Evolutionary conservation across 768 basidiomycete genomes (phyloP), one percentile per base, ranked within the genome.

Genomic region (Pseudohyphozyma bogoriensis): DNA sequence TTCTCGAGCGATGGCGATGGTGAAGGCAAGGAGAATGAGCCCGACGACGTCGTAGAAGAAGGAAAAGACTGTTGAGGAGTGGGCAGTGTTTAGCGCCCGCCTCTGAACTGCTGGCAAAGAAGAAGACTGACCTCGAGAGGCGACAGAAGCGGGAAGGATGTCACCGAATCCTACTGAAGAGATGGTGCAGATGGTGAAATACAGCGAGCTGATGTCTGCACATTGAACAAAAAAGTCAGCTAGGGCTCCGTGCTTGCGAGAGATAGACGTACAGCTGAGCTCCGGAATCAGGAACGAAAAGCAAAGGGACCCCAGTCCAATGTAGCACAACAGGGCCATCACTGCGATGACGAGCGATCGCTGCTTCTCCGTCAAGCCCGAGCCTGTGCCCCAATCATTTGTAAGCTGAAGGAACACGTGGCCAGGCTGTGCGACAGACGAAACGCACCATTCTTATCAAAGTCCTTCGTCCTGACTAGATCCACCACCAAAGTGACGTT

Each of bases 321-420:
- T 77, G 70, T 87, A 89, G 59, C 77, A 76, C 28, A 90, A 77
- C 2, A 91, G 75, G 20, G 83, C 70, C 66, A 91, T 90, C 58
- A 85, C 81, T 37, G 86, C 80, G 59, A 90, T 84, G 35, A 85
- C 81, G n/a, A 90, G 79, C 6, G 68, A 80, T 6, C 87, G 81
- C 67, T 90, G 89, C 69, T 83, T 87, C 28, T 80, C 79, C 0
- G 87, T 90, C 39, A 91, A 74, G 1, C 89, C 89, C 64, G 59
- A 56, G 7, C 66, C 65, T 31, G 32, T 20, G 4, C 28, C 16
- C 1, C 8, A 22, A 5, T 3, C 12, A 45, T 2, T 26, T 6
- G 3, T 24, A 33, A 24, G 12, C 3, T 24, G 37, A 10, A 24
- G 24, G 42, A 18, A 37, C 10, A 11, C 22, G 40, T n/a, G 16